Evolutionary conservation across 768 basidiomycete genomes (phyloP).

Genomic region (Pholiota conissans): DNA sequence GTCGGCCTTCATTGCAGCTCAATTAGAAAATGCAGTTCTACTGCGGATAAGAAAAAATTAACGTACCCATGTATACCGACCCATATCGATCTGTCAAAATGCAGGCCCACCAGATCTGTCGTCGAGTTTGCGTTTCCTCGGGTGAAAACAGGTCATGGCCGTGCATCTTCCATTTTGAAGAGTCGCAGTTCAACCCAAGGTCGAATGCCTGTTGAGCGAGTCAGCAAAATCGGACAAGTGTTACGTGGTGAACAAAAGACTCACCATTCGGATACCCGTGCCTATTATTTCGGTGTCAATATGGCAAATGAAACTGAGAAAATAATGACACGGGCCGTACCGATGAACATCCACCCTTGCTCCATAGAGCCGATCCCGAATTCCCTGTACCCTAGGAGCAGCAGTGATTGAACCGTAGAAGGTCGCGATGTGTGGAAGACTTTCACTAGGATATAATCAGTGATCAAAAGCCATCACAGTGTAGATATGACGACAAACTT

Average conservation of each 20-base stretch:
- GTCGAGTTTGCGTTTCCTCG: slow-evolving; percentile 68
- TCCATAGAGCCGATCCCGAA: slow-evolving; percentile 84
- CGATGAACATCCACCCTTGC: slow-evolving; percentile 83
- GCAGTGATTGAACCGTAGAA: slow-evolving; percentile 78
- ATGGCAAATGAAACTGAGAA: background rate
- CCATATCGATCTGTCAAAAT: slow-evolving; percentile 70
- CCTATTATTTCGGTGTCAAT: slow-evolving; percentile 12
- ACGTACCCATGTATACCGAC: slow-evolving; percentile 71
- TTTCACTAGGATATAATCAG: slow-evolving; percentile 40
- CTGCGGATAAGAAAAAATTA: slow-evolving; percentile 4
- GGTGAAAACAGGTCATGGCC: slow-evolving; percentile 60
- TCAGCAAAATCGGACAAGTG: slow-evolving; percentile 6
- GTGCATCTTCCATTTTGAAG: slow-evolving; percentile 70
- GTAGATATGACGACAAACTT: slow-evolving; percentile 38
- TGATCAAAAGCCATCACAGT: background rate
- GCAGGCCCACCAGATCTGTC: slow-evolving; percentile 83
- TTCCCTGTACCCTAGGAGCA: slow-evolving; percentile 81
- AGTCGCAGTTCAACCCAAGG: slow-evolving; percentile 77
- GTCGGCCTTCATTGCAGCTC: slow-evolving; percentile 50
- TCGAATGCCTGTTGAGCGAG: slow-evolving; percentile 61
- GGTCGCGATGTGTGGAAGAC: slow-evolving; percentile 67
- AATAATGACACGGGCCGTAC: slow-evolving; percentile 33
- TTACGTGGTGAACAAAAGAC: background rate
- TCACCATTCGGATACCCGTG: slow-evolving; percentile 33
- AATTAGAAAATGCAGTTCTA: slow-evolving; percentile 3